Evolutionary conservation across 1,284 basidiomycete genomes (phyloP).

Genomic region (Trichosporon sp.): DNA sequence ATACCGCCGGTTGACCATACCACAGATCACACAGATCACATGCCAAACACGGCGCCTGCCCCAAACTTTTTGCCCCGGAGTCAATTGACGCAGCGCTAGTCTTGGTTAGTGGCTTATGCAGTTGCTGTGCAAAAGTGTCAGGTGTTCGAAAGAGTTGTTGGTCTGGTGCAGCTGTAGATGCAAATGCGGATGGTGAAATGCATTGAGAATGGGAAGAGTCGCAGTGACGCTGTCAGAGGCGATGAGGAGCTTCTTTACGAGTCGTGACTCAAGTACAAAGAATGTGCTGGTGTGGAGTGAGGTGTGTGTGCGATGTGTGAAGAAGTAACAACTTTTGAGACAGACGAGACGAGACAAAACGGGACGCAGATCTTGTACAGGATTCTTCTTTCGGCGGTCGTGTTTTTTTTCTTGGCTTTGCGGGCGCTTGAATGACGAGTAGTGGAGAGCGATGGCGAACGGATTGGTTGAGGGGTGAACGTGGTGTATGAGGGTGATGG

Average conservation of each 20-base stretch:
- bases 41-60: not conserved
- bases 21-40: not conserved
- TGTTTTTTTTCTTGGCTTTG: too few species aligned
- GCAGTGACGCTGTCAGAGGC: not conserved
- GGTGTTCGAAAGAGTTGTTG: not conserved
- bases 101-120: not conserved
- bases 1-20: not conserved
- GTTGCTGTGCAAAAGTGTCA: not conserved
- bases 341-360: not conserved
- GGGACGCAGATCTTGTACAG: not conserved
- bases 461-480: not conserved
- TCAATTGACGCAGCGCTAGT: not conserved
- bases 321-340: not conserved
- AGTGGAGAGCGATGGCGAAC: too few species aligned
- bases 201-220: not conserved
- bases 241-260: not conserved
- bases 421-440: not conserved
- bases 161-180: not conserved
- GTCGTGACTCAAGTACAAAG: not conserved
- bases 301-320: not conserved
- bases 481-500: not conserved
- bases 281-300: too few species aligned
- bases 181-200: too few species aligned
- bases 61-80: not conserved
- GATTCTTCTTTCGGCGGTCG: not conserved